Evolutionary conservation across 2,329 filamentous ascomycete species (phyloP).

Genomic region (Fusarium fujikuroi): DNA sequence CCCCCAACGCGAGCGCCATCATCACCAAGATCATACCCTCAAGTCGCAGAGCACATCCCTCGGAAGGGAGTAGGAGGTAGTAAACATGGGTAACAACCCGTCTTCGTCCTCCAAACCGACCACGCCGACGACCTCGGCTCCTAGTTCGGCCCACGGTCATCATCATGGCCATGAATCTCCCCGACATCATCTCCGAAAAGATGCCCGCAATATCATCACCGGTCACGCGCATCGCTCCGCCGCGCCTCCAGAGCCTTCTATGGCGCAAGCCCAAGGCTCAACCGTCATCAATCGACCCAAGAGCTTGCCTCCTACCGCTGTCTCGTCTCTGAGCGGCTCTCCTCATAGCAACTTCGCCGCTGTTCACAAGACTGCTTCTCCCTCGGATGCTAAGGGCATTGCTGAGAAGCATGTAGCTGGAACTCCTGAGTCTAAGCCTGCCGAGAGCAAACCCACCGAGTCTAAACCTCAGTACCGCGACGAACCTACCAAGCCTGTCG

Average conservation of each 20-base stretch:
- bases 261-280: conserved; percentile 69
- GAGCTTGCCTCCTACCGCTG: conserved; percentile 60
- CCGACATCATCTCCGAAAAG: conserved; percentile 50
- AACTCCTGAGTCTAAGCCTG: conserved; percentile 10
- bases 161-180: conserved; percentile 43
- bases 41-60: conserved; percentile 6
- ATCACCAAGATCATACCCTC: not conserved
- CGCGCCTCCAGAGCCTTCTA: conserved; percentile 70
- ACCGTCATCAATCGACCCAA: conserved; percentile 60
- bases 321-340: conserved; percentile 61
- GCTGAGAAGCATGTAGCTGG: conserved; percentile 20
- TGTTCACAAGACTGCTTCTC: conserved; percentile 40
- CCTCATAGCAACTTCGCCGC: conserved; percentile 54
- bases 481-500: conserved; percentile 66
- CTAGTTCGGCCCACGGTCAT: conserved; percentile 40
- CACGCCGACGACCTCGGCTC: conserved; percentile 47
- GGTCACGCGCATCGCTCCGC: conserved; percentile 66
- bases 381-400: conserved; percentile 28
- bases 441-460: conserved; percentile 39
- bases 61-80: conserved; percentile 18
- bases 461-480: conserved; percentile 39
- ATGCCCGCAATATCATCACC: conserved; percentile 62
- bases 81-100: conserved; percentile 53
- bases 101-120: conserved; percentile 52
- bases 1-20: not conserved